Conservation (phyloP, 495 filamentous ascomycete genomes). For the Glonium stellatum region DNA sequence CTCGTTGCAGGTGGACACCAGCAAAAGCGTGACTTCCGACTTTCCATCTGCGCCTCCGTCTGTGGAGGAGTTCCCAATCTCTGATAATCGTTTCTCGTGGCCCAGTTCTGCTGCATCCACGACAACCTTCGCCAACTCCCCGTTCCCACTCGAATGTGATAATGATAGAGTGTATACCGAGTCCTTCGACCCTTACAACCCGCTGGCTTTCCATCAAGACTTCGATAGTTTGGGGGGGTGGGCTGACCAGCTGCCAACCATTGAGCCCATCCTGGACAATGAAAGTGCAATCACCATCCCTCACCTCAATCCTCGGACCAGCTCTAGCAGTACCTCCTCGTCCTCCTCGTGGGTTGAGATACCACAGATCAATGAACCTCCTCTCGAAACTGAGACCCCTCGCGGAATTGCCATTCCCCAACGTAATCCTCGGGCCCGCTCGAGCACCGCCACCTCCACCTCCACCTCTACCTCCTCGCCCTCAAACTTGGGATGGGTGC, state of each 20-base stretch:
- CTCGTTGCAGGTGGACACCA: not conserved
- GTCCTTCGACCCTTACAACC: slow-evolving; percentile 17
- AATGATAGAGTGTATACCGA: not conserved
- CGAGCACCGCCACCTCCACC: slow-evolving; percentile 11
- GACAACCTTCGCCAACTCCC: slow-evolving; percentile 13
- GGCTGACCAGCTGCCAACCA: slow-evolving; percentile 14
- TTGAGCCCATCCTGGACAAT: slow-evolving; percentile 14
- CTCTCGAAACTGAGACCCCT: not conserved
- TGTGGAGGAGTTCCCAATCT: slow-evolving; percentile 11
- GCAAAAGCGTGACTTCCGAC: slow-evolving; percentile 13
- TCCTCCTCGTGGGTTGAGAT: not conserved
- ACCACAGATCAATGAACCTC: slow-evolving; percentile 5
- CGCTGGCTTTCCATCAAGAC: slow-evolving; percentile 12
- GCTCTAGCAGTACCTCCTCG: slow-evolving; percentile 1
- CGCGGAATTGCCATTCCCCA: slow-evolving; percentile 6
- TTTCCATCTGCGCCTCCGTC: slow-evolving; percentile 12
- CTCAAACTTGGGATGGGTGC: slow-evolving; percentile 22
- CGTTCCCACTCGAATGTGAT: slow-evolving; percentile 7
- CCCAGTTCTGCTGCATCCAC: slow-evolving; percentile 14
- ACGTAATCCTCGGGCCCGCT: slow-evolving; percentile 1
- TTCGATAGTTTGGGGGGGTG: slow-evolving; percentile 16
- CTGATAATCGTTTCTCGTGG: slow-evolving; percentile 16
- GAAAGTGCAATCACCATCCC: slow-evolving; percentile 21
- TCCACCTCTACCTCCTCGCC: slow-evolving; percentile 17
- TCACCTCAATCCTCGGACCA: slow-evolving; percentile 3